Conservation (phyloP, 192 early-diverging fungal species). For the Diversispora epigaea region DNA sequence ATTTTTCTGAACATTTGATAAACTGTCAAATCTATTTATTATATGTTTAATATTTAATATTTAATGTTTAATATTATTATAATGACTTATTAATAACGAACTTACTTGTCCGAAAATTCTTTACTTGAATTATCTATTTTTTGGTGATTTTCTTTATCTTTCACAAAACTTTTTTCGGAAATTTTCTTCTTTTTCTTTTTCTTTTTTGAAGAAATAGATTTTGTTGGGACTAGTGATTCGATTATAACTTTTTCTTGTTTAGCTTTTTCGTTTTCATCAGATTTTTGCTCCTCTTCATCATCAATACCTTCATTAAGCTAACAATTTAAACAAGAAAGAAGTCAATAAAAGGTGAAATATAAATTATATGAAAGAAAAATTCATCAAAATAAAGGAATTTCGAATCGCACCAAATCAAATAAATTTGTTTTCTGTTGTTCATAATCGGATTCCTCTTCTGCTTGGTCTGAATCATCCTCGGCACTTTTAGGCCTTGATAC, state of each 20-base stretch:
- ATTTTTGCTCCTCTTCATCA: background rate
- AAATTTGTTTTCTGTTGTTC: background rate
- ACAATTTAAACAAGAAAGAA: background rate
- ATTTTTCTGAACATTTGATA: constrained; percentile 9
- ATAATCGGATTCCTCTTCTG: background rate
- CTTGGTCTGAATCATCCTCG: constrained; percentile 4
- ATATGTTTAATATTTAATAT: background rate
- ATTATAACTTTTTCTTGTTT: background rate
- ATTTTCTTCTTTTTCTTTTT: constrained; percentile 56
- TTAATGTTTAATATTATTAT: background rate
- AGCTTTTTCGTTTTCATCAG: background rate
- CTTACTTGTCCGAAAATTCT: constrained; percentile 62
- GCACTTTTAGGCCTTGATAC: background rate
- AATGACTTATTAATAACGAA: background rate
- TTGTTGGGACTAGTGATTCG: background rate
- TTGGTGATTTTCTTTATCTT: constrained; percentile 41
- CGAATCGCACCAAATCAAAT: constrained; percentile 11
- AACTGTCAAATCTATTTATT: constrained; percentile 11
- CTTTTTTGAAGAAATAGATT: constrained; percentile 31
- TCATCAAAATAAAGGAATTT: background rate
- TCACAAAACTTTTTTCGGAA: constrained; percentile 30
- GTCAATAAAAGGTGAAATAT: background rate
- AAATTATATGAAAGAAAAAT: background rate
- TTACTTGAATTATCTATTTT: constrained; percentile 66
- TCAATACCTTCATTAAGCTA: background rate